Percentiles rank a stretch among this genome's conserved stretches.
Conservation (phyloP, 1,139 yeast species). For the Yamadazyma atmosphaerica region DNA sequence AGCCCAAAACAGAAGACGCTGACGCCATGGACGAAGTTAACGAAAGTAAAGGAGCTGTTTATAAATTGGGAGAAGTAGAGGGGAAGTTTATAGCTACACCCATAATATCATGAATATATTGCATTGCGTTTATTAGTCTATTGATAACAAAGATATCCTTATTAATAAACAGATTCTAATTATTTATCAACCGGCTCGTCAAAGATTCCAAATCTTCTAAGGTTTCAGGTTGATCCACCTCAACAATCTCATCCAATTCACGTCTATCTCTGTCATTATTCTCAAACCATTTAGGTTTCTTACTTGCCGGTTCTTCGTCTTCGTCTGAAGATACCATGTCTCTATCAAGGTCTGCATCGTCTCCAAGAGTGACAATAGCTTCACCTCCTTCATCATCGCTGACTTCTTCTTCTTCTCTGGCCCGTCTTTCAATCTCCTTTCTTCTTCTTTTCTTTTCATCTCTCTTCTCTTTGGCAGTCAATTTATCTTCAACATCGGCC, state of each 20-base stretch:
- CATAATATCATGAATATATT: no score
- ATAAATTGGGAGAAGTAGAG: conserved; percentile 61
- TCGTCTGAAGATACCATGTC: conserved; percentile 44
- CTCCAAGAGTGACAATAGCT: conserved; percentile 26
- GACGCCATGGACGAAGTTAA: conserved; percentile 4
- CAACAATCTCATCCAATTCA: conserved; percentile 49
- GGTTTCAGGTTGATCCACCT: conserved; percentile 84
- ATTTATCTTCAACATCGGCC: conserved; percentile 78
- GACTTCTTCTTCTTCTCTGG: conserved; percentile 43
- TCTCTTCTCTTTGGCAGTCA: conserved; percentile 75
- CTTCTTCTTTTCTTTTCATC: conserved; percentile 88
- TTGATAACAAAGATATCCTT: no score
- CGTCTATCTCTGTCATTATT: conserved; percentile 21
- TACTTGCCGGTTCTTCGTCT: conserved; percentile 43
- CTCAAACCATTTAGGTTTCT: conserved; percentile 66
- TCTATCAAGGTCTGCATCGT: conserved; percentile 40
- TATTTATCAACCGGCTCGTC: conserved; percentile 60
- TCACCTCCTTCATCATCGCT: conserved; percentile 30
- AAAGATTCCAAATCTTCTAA: conserved; percentile 92
- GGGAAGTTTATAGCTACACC: conserved; percentile 61
- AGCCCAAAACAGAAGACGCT: conserved; percentile 17
- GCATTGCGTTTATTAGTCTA: not conserved
- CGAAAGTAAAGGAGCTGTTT: conserved; percentile 34
- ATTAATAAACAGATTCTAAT: no score
- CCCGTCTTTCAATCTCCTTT: conserved; percentile 69